Conservation (phyloP, 2,329 filamentous ascomycete species). For the Cladosporium sp. region DNA sequence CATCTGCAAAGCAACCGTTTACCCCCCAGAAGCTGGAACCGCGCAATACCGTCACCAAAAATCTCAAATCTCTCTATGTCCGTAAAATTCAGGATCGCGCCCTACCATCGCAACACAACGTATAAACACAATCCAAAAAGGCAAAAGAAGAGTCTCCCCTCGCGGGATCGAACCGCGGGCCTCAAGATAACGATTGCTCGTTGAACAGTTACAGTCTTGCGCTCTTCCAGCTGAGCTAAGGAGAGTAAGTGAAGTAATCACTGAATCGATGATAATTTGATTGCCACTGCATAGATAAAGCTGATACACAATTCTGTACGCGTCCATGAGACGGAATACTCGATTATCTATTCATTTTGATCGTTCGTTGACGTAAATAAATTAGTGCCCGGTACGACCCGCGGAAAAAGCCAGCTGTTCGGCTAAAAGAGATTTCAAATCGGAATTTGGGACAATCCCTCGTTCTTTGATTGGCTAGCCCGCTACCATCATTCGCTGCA, state of each 20-base stretch:
- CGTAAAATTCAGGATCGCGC: not conserved
- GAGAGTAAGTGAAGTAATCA: constrained; percentile 2
- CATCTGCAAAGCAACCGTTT: not conserved
- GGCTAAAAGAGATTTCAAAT: not conserved
- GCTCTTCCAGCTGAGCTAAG: constrained; percentile 22
- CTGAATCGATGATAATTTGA: not conserved
- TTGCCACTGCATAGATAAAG: not conserved
- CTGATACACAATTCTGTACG: too few relatives aligned
- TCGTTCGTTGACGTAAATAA: not conserved
- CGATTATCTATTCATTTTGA: too few relatives aligned
- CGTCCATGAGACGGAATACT: too few relatives aligned
- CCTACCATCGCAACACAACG: not conserved
- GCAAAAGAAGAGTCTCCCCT: constrained; percentile 16
- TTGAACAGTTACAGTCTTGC: constrained; percentile 20
- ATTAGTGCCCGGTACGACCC: too few relatives aligned
- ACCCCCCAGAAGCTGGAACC: not conserved
- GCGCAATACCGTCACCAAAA: not conserved
- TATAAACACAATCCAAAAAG: not conserved
- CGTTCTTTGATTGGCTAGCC: not conserved
- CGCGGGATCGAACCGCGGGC: constrained; percentile 20
- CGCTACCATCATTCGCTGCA: not conserved
- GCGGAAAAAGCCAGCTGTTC: not conserved
- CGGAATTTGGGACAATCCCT: not conserved
- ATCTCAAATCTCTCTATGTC: not conserved
- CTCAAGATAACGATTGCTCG: constrained; percentile 15